Conservation (phyloP, 371 early-diverging fungal species). For the Syncephalastrum sp. region DNA sequence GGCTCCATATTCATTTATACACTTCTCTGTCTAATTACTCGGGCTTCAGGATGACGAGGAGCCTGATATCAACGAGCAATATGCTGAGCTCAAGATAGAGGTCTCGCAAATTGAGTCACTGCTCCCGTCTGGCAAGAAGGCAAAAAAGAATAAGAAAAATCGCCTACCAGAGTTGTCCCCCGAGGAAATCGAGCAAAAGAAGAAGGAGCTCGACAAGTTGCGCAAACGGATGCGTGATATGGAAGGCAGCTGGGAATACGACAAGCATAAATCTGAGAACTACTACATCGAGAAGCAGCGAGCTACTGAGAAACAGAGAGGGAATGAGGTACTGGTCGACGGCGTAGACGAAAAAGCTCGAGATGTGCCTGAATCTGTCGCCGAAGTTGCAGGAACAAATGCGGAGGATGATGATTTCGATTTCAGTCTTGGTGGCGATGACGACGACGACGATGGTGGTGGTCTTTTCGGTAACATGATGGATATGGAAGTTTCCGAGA, state of each 20-base stretch:
- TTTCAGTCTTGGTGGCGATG: conserved; percentile 17
- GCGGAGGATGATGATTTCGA: conserved; percentile 2
- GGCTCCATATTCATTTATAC: not conserved
- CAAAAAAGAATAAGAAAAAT: conserved; percentile 32
- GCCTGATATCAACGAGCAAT: conserved; percentile 26
- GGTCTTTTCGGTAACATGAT: conserved; percentile 21
- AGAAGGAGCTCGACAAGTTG: conserved; percentile 42
- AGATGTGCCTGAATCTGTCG: too few relatives aligned
- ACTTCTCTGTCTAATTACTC: not conserved
- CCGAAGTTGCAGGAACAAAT: conserved; percentile 8
- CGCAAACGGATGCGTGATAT: conserved; percentile 43
- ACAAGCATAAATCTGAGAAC: conserved; percentile 37
- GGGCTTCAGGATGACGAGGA: conserved; percentile 29
- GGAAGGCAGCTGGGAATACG: conserved; percentile 53
- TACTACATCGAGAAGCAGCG: conserved; percentile 24
- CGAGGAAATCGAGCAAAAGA: conserved; percentile 20
- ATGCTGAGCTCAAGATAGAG: conserved; percentile 29
- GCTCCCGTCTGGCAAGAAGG: conserved; percentile 24
- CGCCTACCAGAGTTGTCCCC: conserved; percentile 7
- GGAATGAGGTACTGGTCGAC: not conserved
- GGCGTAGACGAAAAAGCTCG: too few relatives aligned
- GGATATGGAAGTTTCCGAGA: conserved; percentile 21
- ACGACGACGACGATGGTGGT: conserved; percentile 18
- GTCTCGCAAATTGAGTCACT: conserved; percentile 24
- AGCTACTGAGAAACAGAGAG: conserved; percentile 28